Evolutionary conservation across 106 monocot species (phyloP).

Genomic region (Dendrobium huoshanense): DNA sequence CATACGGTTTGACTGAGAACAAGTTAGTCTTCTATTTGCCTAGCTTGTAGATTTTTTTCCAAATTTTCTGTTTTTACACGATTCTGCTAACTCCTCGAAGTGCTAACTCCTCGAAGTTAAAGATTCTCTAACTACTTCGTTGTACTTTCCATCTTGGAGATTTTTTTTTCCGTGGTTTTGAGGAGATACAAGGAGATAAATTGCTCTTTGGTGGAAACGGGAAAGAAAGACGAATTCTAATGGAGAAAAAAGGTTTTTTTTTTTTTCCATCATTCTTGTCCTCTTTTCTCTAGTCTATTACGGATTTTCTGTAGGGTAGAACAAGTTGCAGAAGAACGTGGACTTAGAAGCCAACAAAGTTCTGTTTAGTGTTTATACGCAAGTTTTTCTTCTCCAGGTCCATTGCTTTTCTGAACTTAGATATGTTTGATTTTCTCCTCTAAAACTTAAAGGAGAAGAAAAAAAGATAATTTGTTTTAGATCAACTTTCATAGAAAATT

Average conservation of each 20-base stretch:
- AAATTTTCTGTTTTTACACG: background rate
- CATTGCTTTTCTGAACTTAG: background rate
- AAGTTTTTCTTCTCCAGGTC: background rate
- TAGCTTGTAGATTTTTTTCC: no score
- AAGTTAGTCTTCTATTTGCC: no score
- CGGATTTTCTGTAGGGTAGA: background rate
- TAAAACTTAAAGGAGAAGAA: background rate
- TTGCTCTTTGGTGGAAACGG: background rate
- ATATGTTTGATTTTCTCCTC: background rate
- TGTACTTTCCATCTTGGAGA: background rate
- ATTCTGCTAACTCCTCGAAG: background rate
- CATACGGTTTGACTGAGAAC: background rate
- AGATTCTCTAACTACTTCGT: background rate
- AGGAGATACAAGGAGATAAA: background rate
- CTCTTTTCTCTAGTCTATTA: no score
- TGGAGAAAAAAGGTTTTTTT: background rate
- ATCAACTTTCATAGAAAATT: background rate
- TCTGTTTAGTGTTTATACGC: background rate
- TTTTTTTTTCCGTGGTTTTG: background rate
- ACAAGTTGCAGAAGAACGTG: background rate
- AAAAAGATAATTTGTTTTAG: background rate
- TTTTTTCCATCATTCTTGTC: background rate
- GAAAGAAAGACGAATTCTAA: background rate
- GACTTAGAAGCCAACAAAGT: background rate
- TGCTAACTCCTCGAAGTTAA: background rate